These are phyloP conservation scores for Ganoderma boninense DNA, from an alignment of 1,284 basidiomycete species.

Conservation along the genomic window DNA sequence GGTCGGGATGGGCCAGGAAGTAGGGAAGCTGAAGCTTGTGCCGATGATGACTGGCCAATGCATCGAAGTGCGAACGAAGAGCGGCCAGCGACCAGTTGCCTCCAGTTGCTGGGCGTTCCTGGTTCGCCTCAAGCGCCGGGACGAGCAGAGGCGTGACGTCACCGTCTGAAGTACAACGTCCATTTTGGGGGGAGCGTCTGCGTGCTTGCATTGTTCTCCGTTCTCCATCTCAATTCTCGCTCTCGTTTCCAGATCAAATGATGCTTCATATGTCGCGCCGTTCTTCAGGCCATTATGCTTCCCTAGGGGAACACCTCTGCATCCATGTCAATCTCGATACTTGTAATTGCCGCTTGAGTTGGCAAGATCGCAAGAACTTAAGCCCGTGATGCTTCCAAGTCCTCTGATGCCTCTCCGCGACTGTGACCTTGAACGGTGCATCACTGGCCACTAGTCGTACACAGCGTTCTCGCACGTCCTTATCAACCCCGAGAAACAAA, in stretches of 20 bases:
- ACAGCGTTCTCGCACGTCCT: not conserved
- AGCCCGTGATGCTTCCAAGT: not conserved
- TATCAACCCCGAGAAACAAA: not conserved
- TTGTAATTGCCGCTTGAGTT: not conserved
- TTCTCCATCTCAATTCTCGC: not conserved
- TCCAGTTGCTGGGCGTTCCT: not conserved
- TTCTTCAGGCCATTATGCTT: not conserved
- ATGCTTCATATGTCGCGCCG: not conserved
- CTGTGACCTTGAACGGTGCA: not conserved
- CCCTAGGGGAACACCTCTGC: not conserved
- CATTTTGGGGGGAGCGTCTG: not conserved
- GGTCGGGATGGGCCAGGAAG: not conserved
- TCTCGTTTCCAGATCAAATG: not conserved
- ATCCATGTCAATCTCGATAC: conserved; percentile 4
- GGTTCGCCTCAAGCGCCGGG: not conserved
- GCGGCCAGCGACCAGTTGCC: not conserved
- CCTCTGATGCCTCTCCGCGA: not conserved
- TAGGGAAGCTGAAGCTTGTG: not conserved
- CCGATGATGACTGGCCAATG: not conserved
- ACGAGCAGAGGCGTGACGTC: not conserved
- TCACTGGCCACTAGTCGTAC: not conserved
- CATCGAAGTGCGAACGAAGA: not conserved
- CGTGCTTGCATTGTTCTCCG: not conserved
- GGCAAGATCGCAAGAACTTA: not conserved
- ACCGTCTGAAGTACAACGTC: no score